Percentiles rank a stretch among this genome's conserved stretches.
These are phyloP conservation scores for Sporisorium graminicola DNA, from an alignment of 1,284 basidiomycete species.

Conservation along the genomic window DNA sequence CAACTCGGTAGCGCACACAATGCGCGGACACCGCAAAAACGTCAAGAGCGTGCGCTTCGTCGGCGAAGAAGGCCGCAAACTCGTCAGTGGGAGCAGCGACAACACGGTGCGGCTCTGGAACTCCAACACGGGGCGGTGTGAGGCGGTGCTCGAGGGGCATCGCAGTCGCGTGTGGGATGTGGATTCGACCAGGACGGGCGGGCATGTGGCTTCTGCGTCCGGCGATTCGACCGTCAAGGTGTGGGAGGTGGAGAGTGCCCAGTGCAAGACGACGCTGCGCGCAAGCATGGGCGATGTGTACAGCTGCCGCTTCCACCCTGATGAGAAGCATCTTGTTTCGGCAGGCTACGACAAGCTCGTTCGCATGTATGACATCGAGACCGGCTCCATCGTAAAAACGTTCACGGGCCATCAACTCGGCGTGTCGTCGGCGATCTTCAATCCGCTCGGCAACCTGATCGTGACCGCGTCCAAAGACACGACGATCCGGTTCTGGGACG, in stretches of 20 bases:
- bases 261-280: conserved; percentile 46
- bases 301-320: conserved; percentile 71
- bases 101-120: conserved; percentile 65
- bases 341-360: conserved; percentile 73
- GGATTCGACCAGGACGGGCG: conserved; percentile 61
- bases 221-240: conserved; percentile 72
- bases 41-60: conserved; percentile 72
- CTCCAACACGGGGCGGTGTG: conserved; percentile 59
- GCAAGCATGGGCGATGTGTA: conserved; percentile 71
- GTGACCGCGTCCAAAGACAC: conserved; percentile 73
- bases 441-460: conserved; percentile 71
- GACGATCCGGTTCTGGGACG: conserved; percentile 73
- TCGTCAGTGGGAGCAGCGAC: conserved; percentile 71
- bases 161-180: conserved; percentile 72
- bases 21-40: conserved; percentile 71
- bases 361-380: conserved; percentile 71
- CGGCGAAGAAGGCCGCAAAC: conserved; percentile 67
- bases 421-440: conserved; percentile 71
- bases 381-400: conserved; percentile 71
- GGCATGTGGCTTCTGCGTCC: conserved; percentile 69
- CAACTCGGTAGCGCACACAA: conserved; percentile 53
- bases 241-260: conserved; percentile 67
- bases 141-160: conserved; percentile 70
- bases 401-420: conserved; percentile 72
- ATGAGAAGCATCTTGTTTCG: conserved; percentile 69